Percentiles rank a stretch among this genome's conserved stretches.
Conservation (phyloP, 345 rosid species). For the Noccaea caerulescens region DNA sequence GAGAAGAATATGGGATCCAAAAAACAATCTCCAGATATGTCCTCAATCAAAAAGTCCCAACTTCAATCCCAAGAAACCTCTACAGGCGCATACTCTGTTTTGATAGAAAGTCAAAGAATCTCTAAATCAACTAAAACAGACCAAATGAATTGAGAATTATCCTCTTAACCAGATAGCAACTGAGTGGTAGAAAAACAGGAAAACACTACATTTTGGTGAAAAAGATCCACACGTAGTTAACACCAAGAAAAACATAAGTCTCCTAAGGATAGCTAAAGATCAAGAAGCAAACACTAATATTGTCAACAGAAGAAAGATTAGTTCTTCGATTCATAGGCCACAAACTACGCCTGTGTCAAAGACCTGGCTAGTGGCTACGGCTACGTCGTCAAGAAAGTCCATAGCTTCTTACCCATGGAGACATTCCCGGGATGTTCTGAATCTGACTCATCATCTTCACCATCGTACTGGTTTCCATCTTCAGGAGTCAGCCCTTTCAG, state of each 20-base stretch:
- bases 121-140: conserved; percentile 39
- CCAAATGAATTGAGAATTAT: conserved; percentile 43
- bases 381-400: conserved; percentile 89
- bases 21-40: conserved; percentile 23
- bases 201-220: conserved; percentile 27
- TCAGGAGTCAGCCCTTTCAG: conserved; percentile 48
- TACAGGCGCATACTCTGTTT: no score
- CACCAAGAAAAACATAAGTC: not conserved
- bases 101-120: no score
- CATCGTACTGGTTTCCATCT: conserved; percentile 47
- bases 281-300: conserved; percentile 35
- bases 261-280: conserved; percentile 39
- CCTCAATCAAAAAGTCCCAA: not conserved
- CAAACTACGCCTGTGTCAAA: conserved; percentile 31
- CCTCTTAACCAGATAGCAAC: conserved; percentile 31
- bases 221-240: conserved; percentile 21
- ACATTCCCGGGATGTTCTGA: conserved; percentile 73
- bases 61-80: no score
- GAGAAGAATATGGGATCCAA: not conserved
- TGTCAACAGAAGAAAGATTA: conserved; percentile 35
- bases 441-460: conserved; percentile 60
- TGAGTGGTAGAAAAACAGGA: conserved; percentile 29
- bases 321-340: conserved; percentile 34
- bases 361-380: conserved; percentile 41
- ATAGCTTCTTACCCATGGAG: conserved; percentile 88